Evolutionary conservation across 345 rosid species (phyloP).

Genomic region (Acer yangbiense): DNA sequence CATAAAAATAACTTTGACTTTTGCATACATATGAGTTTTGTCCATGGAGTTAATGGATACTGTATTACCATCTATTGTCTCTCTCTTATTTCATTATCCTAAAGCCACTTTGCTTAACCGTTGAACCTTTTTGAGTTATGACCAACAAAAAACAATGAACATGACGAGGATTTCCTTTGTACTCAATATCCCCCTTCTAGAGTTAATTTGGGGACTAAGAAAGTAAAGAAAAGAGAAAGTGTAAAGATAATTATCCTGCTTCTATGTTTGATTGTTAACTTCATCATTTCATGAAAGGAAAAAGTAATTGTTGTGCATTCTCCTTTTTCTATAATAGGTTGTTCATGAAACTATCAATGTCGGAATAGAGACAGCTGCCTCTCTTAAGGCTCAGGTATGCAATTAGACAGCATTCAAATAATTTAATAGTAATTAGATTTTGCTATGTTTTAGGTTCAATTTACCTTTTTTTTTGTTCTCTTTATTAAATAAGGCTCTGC

Average conservation of each 20-base stretch:
- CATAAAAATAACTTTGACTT: not conserved
- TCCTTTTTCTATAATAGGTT: conserved; percentile 43
- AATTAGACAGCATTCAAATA: conserved; percentile 10
- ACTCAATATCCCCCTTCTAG: not conserved
- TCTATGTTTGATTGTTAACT: not conserved
- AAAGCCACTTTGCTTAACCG: not conserved
- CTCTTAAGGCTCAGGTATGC: conserved; percentile 90
- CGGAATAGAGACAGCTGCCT: conserved; percentile 86
- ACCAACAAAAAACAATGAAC: not conserved
- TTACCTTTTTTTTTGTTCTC: conserved; percentile 8
- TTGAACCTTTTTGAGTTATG: not conserved
- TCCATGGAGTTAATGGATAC: not conserved
- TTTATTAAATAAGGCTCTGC: not conserved
- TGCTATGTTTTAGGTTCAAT: not conserved
- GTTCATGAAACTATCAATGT: conserved; percentile 86
- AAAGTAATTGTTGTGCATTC: not conserved
- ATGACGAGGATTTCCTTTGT: not conserved
- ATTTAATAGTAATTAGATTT: conserved; percentile 6
- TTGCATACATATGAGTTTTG: not conserved
- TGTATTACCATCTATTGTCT: not conserved
- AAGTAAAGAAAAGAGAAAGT: not conserved
- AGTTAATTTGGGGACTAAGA: not conserved
- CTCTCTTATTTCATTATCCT: not conserved
- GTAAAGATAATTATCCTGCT: not conserved
- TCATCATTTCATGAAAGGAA: not conserved